A percentile compares a stretch with the other conserved stretches of the same genome.
Conservation (phyloP, 2,329 filamentous ascomycete species). For the Trichoderma pleuroti region DNA sequence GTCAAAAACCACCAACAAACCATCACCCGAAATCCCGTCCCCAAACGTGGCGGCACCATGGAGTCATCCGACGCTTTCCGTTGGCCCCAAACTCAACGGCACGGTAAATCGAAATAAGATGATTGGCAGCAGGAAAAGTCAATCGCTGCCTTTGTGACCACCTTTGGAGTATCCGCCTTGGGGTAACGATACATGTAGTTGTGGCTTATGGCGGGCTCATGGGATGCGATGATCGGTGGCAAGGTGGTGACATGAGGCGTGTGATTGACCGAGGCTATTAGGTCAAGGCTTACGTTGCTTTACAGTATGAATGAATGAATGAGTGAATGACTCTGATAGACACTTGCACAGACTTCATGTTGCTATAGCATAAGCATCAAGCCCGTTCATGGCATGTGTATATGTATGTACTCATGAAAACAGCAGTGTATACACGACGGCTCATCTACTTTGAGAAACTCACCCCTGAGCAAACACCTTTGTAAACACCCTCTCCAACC, state of each 20-base stretch:
- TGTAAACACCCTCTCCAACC: conserved; percentile 54
- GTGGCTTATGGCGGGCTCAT: too few species aligned
- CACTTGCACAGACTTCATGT: too few species aligned
- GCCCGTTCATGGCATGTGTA: not conserved
- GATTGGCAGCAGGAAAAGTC: not conserved
- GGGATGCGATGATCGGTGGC: not conserved
- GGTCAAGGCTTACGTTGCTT: not conserved
- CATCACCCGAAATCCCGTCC: not conserved
- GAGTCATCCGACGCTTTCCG: not conserved
- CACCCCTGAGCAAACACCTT: conserved; percentile 29
- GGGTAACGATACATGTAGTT: too few species aligned
- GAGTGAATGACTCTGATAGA: too few species aligned
- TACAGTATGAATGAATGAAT: not conserved
- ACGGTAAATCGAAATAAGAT: not conserved
- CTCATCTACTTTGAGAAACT: too few species aligned
- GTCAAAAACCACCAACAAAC: not conserved
- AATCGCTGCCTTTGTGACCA: not conserved
- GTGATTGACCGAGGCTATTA: not conserved
- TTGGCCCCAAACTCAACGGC: not conserved
- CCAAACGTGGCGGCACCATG: not conserved
- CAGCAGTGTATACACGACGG: not conserved
- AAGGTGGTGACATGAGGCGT: not conserved
- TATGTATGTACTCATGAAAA: not conserved
- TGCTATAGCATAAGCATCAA: not conserved
- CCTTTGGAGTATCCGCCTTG: not conserved